Percentiles rank a stretch among this genome's conserved stretches.
These are phyloP conservation scores for Grigorovia yakushimaensis DNA, from an alignment of 805 yeast species.

Conservation along the genomic window DNA sequence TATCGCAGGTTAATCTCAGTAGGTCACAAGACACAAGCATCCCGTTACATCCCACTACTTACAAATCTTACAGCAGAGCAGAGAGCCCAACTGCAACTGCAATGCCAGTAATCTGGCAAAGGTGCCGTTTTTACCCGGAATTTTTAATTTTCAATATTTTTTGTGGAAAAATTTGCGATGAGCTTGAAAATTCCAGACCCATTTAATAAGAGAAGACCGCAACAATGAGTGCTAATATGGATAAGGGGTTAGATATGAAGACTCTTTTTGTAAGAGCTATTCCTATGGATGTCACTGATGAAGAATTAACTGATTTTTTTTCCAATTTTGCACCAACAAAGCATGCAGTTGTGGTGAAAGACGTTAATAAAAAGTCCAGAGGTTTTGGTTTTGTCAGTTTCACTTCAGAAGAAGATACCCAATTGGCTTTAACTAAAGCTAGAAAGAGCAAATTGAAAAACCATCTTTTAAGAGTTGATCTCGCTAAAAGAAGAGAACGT, in stretches of 20 bases:
- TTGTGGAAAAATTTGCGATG: conserved; percentile 4
- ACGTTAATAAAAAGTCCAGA: conserved; percentile 63
- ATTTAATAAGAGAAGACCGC: neutral
- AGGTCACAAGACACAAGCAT: conserved; percentile 52
- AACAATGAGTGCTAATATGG: conserved; percentile 4
- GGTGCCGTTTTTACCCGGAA: conserved; percentile 4
- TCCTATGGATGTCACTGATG: conserved; percentile 73
- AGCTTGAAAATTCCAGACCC: neutral
- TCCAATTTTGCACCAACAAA: conserved; percentile 90
- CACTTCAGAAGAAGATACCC: conserved; percentile 73
- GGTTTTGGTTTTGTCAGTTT: conserved; percentile 97
- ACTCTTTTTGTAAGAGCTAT: conserved; percentile 81
- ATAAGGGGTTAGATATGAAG: conserved; percentile 31
- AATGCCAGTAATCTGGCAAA: conserved; percentile 24
- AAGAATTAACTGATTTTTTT: conserved; percentile 72
- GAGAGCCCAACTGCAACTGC: conserved; percentile 40
- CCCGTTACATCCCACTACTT: conserved; percentile 48
- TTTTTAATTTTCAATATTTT: conserved; percentile 1
- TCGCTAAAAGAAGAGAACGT: conserved; percentile 90
- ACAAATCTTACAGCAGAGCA: conserved; percentile 35
- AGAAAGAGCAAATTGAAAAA: conserved; percentile 58
- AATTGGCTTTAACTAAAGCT: conserved; percentile 58
- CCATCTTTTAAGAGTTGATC: conserved; percentile 62
- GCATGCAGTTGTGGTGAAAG: conserved; percentile 87
- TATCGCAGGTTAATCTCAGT: conserved; percentile 42